A percentile compares a stretch with the other conserved stretches of the same genome.
Conservation (phyloP, 2,329 filamentous ascomycete genomes). For the Gaeumannomyces sp. region DNA sequence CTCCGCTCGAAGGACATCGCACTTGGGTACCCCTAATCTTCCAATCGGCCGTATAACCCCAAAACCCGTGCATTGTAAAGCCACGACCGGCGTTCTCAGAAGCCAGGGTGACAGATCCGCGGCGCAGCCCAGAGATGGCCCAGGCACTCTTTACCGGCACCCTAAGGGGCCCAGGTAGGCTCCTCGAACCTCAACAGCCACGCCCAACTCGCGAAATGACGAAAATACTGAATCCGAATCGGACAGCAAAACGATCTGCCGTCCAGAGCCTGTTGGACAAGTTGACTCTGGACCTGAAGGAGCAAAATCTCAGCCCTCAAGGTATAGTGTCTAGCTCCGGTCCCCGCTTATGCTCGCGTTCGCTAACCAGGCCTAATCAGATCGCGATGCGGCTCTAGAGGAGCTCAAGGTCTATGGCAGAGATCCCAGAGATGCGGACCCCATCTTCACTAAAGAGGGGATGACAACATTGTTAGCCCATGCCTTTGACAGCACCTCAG, state of each 20-base stretch:
- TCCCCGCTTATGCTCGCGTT: neutral
- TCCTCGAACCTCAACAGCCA: neutral
- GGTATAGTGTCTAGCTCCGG: conserved; percentile 35
- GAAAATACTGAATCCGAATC: neutral
- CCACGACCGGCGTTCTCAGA: too few relatives aligned
- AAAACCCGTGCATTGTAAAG: too few relatives aligned
- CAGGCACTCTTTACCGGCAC: neutral
- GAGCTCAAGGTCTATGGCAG: conserved; percentile 76
- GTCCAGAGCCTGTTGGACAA: conserved; percentile 59
- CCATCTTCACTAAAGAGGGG: conserved; percentile 81
- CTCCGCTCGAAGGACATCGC: neutral
- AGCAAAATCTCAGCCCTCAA: conserved; percentile 50
- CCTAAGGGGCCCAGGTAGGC: conserved; percentile 1
- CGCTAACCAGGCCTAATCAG: conserved; percentile 32
- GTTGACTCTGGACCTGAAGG: conserved; percentile 52
- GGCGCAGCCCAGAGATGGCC: neutral
- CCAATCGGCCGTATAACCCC: neutral
- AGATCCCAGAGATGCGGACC: conserved; percentile 63
- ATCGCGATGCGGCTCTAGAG: conserved; percentile 55
- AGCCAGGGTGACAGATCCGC: neutral
- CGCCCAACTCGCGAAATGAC: too few relatives aligned
- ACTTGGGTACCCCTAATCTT: too few relatives aligned
- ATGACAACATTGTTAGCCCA: conserved; percentile 66
- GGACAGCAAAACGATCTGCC: conserved; percentile 58
- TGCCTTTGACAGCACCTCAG: conserved; percentile 62